A percentile compares a stretch with the other conserved stretches of the same genome.
phyloP scores from a whole-genome alignment of 176 grass and related monocot species.

The Alopecurus myosuroides region DNA sequence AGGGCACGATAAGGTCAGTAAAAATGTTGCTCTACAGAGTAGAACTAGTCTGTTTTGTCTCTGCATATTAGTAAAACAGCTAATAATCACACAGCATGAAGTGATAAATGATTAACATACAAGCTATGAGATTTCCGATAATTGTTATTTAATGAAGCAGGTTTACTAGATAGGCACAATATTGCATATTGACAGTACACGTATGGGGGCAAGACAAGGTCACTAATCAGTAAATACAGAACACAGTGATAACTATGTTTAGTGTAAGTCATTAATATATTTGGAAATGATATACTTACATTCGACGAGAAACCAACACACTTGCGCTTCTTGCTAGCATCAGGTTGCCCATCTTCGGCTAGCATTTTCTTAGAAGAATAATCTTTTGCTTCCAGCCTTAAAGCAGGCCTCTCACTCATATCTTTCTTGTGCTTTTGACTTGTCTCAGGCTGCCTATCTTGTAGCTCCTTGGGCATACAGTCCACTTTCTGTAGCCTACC shows the following conservation, averaged over 20 bases:
- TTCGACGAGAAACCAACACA: background rate
- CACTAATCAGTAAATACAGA: background rate
- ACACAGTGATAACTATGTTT: background rate
- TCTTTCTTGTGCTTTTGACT: constrained; percentile 7
- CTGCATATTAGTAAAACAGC: background rate
- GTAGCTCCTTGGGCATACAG: constrained; percentile 23
- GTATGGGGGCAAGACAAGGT: background rate
- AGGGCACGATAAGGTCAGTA: no score
- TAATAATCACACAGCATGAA: background rate
- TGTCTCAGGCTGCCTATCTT: background rate
- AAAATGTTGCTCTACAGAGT: no score
- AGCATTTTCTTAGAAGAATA: background rate
- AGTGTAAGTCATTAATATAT: background rate
- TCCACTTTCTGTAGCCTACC: constrained; percentile 1
- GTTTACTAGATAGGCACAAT: background rate
- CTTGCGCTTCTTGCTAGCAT: constrained; percentile 30
- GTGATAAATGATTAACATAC: background rate
- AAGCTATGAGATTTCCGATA: background rate
- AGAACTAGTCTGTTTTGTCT: background rate
- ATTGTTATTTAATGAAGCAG: background rate
- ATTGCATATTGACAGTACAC: background rate
- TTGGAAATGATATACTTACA: constrained; percentile 35
- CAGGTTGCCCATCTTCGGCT: background rate
- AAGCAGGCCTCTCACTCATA: background rate
- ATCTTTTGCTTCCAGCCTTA: background rate